Evolutionary conservation across 2,329 filamentous ascomycete genomes (phyloP).

Genomic region (Colletotrichum gigasporum): DNA sequence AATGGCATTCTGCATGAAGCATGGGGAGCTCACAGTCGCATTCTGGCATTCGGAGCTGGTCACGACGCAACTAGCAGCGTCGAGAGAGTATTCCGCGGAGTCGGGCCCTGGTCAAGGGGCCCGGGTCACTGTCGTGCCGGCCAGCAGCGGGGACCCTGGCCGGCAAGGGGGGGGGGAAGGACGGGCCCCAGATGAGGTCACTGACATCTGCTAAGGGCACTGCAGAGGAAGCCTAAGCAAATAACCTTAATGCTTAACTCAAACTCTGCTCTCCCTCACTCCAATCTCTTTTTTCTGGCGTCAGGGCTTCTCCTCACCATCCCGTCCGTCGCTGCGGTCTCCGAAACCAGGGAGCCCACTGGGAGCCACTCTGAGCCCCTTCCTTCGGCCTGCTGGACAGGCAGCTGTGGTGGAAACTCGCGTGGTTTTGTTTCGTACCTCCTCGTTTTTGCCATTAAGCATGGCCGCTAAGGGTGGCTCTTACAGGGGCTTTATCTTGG

Average conservation of each 20-base stretch:
- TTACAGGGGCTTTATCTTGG: constrained; percentile 28
- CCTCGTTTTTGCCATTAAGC: neutral
- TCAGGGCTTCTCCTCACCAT: neutral
- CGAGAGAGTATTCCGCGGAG: neutral
- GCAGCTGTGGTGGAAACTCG: neutral
- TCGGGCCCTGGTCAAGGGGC: constrained; percentile 12
- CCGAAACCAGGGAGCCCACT: constrained; percentile 22
- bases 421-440: constrained; percentile 18
- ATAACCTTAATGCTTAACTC: constrained; percentile 31
- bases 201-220: neutral
- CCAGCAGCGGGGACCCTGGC: neutral
- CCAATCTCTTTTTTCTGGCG: neutral
- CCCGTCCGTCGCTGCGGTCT: neutral
- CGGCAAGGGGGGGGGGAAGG: neutral
- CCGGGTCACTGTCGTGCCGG: constrained; percentile 12
- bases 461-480: constrained; percentile 6
- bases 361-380: constrained; percentile 5
- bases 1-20: neutral
- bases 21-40: neutral
- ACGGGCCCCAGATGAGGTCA: constrained; percentile 15
- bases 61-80: neutral
- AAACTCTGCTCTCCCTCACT: constrained; percentile 6
- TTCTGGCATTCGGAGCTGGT: neutral
- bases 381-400: neutral
- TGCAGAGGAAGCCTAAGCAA: neutral